Evolutionary conservation across 2,329 filamentous ascomycete genomes (phyloP).

Genomic region (Hirsutella rhossiliensis): DNA sequence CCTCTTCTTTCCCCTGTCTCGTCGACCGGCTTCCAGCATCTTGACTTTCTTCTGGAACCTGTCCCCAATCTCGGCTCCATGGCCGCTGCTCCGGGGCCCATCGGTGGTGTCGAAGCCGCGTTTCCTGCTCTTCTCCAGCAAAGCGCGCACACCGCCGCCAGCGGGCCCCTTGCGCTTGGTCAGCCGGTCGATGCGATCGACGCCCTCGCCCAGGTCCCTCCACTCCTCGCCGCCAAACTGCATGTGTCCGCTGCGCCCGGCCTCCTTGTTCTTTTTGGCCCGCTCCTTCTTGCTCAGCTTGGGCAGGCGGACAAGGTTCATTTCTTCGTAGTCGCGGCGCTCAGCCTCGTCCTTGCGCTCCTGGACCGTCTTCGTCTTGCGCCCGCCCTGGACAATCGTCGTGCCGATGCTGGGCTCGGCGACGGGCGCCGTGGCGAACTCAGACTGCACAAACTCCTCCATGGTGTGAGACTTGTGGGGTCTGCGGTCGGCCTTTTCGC

Average conservation of each 20-base stretch:
- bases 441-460: constrained; percentile 81
- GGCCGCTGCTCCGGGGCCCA: constrained; percentile 53
- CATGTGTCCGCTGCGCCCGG: constrained; percentile 45
- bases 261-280: constrained; percentile 47
- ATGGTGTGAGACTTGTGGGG: constrained; percentile 69
- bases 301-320: constrained; percentile 79
- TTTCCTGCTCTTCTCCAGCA: constrained; percentile 81
- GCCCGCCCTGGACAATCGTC: constrained; percentile 69
- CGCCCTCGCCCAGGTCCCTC: constrained; percentile 70
- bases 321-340: constrained; percentile 77
- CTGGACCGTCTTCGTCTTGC: constrained; percentile 63
- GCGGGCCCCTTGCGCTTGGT: constrained; percentile 55
- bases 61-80: constrained; percentile 54
- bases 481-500: constrained; percentile 46
- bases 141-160: constrained; percentile 41
- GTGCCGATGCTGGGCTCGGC: constrained; percentile 87
- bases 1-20: constrained; percentile 29
- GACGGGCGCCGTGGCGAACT: constrained; percentile 69
- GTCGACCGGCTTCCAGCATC: constrained; percentile 33
- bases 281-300: constrained; percentile 79
- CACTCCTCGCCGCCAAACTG: constrained; percentile 83
- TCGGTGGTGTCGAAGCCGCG: constrained; percentile 56
- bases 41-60: constrained; percentile 60
- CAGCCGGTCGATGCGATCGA: constrained; percentile 74
- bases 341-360: constrained; percentile 71